A percentile compares a stretch with the other conserved stretches of the same genome.
Evolutionary conservation across 2,329 filamentous ascomycete genomes (phyloP).

Genomic region (Arthrobotrys sphaeroides): DNA sequence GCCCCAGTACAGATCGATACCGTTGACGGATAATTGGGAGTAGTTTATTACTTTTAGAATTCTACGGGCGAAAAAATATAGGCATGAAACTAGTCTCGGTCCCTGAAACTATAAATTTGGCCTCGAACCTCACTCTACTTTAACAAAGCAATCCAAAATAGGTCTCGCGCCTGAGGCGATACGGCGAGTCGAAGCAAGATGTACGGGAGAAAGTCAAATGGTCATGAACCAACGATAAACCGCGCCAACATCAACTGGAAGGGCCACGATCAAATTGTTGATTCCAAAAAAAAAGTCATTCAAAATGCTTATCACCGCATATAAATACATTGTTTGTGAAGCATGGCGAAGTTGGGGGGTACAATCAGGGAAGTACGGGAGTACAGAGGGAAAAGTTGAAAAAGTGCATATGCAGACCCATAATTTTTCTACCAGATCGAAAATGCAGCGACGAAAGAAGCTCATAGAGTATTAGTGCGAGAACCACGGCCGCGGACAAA

Average conservation of each 20-base stretch:
- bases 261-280: neutral
- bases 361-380: too few species aligned
- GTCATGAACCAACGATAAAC: neutral
- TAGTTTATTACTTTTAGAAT: too few species aligned
- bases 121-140: too few species aligned
- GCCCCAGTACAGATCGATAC: too few species aligned
- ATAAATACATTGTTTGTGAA: constrained; percentile 24
- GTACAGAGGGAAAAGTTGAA: neutral
- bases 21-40: too few species aligned
- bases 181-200: too few species aligned
- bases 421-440: constrained; percentile 47
- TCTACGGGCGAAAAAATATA: neutral
- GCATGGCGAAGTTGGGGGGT: too few species aligned
- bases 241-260: neutral
- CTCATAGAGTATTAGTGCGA: constrained; percentile 27
- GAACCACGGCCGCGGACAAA: neutral
- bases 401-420: constrained; percentile 3
- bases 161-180: too few species aligned
- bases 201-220: too few species aligned
- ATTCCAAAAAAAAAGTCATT: neutral
- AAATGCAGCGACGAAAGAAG: constrained; percentile 31
- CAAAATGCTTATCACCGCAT: neutral
- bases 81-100: too few species aligned
- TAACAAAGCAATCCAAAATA: too few species aligned
- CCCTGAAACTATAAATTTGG: too few species aligned